Evolutionary conservation across 192 early-diverging fungal genomes (phyloP), one percentile per base, ranked within the genome.

Genomic region (Coemansia sp.): DNA sequence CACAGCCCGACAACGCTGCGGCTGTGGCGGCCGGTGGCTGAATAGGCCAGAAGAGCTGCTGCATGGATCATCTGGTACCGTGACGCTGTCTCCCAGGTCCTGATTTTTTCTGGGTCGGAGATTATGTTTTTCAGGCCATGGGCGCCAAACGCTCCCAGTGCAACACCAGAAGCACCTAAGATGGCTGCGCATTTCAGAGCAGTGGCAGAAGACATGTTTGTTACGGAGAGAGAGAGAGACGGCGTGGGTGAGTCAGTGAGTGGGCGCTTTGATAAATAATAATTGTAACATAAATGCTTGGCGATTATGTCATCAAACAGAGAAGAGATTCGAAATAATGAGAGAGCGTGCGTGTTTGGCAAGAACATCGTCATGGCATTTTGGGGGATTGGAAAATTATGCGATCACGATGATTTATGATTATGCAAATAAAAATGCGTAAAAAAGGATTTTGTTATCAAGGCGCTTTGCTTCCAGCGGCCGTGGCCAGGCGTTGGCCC

Each of bases 61-160:
- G 83, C 68, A 55, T 87, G 86, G 52, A 84, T 52, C 29, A 85
- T 67, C 64, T 84, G 82, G 70, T 84, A 87, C n/a, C 75, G 70
- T 8, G 86, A 58, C 0, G 84, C 86, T 16, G 71, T 55, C 34
- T 55, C 68, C 80, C 80, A 82, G 18, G 61, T 61, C 49, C 72
- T 69, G 30, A 83, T 61, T 56, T 59, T 72, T 22, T 68, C 63
- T n/a, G 69, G 69, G 31, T 82, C 79, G 12, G 51, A 17, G 11
- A 83, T 50, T 5, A 75, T 28, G 48, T 72, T 71, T 51, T 77
- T 71, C 10, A 87, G 72, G 2, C 80, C 85, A 31, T 87, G 85
- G 0, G 85, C 75, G 22, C 85, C 84, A 71, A 78, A 87, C 16
- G 85, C 85, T 12, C 85, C 85, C 10, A 87, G 67, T 30, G 76